Conservation (phyloP, 805 yeast genomes). For the Saccharomyces jurei region DNA sequence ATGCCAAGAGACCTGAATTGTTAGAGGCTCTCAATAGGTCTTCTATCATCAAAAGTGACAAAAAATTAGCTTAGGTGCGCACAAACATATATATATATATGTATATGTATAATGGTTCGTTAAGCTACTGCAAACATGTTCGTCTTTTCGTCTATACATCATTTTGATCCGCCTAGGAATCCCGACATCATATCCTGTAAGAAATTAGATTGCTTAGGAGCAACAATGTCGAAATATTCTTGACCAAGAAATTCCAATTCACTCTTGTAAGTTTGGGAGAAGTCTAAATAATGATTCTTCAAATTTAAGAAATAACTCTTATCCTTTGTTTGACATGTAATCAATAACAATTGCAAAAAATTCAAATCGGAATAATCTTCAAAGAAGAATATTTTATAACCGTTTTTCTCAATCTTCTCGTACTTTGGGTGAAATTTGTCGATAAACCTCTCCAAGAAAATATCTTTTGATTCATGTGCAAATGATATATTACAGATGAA, state of each 20-base stretch:
- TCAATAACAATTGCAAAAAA: conserved; percentile 59
- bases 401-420: conserved; percentile 25
- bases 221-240: conserved; percentile 50
- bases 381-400: conserved; percentile 32
- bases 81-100: conserved; percentile 1
- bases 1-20: conserved; percentile 59
- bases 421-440: conserved; percentile 16
- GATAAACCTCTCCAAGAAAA: conserved; percentile 32
- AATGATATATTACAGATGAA: conserved; percentile 58
- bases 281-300: conserved; percentile 39
- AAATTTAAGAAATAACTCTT: conserved; percentile 48
- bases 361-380: conserved; percentile 44
- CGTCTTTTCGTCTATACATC: background rate
- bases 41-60: conserved; percentile 29
- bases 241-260: conserved; percentile 54
- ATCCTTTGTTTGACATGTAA: conserved; percentile 48
- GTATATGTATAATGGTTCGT: background rate
- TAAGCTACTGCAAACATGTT: background rate
- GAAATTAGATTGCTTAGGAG: conserved; percentile 46
- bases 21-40: conserved; percentile 55
- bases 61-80: background rate
- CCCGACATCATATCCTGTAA: conserved; percentile 74
- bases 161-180: conserved; percentile 38
- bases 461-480: conserved; percentile 37
- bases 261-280: conserved; percentile 20